Evolutionary conservation across 108 stramenopile species (phyloP), one percentile per base, ranked within the genome.

Genomic region (Cylindrotheca fusiformis): DNA sequence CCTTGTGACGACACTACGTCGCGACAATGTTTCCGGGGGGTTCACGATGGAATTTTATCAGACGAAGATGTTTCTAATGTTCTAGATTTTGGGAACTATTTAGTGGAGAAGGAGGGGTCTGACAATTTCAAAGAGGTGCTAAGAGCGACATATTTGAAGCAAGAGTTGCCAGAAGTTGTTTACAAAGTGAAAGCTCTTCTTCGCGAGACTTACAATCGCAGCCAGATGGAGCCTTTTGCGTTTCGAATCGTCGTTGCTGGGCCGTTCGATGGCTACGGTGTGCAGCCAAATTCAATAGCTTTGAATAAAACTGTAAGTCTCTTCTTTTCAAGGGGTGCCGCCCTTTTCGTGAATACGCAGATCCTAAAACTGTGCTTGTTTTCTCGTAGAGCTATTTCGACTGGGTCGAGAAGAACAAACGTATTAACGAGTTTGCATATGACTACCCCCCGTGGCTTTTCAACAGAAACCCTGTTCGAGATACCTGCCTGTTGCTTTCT

Each of bases 91-190:
- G 81, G 62, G 17, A 52, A 71, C 25, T 6, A 44, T 5, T 50
- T 82, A 65, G 67, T 82, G 25, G n/a, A n/a, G n/a, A n/a, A 52
- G 12, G 26, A 53, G 6, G 81, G 77, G 4, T 54, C 60, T 23
- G 81, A 82, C 56, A 76, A 82, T 33, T 75, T 78, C 64, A n/a
- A n/a, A n/a, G 81, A 78, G 44, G 56, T 82, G 4, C 69, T 76
- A 31, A 50, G 75, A 49, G 57, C 61, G 6, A 20, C 41, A 12
- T 28, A 55, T 25, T 69, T 82, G 12, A 14, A 58, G 6, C 3
- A 52, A 31, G 14, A 22, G 14, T n/a, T 67, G 20, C 69, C 73
- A 1, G 12, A 51, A 1, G 32, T 74, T 0, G 54, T 74, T 4
- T 2, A 54, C 31, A 60, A 33, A 5, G 19, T 74, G 24, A n/a